Percentiles rank a stretch among this genome's conserved stretches.
Conservation (phyloP, 306 rosid genomes). For the Arachis hypogaea region DNA sequence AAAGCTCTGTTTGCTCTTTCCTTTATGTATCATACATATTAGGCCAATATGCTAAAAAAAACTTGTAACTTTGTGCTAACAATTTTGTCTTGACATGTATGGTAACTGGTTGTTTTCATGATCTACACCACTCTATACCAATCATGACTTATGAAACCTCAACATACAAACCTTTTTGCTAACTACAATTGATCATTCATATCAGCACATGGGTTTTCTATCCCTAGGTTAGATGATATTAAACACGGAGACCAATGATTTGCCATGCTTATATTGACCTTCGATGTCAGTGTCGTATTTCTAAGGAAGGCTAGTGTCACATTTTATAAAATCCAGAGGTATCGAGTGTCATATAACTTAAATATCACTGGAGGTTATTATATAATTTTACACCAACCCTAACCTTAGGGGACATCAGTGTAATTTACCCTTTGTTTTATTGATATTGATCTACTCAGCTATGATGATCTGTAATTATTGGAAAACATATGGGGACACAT, state of each 20-base stretch:
- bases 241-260: too few relatives aligned
- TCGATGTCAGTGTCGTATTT: too few relatives aligned
- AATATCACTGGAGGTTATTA: too few relatives aligned
- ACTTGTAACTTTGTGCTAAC: slow-evolving; percentile 8
- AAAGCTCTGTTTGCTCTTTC: slow-evolving; percentile 17
- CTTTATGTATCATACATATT: not conserved
- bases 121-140: slow-evolving; percentile 8
- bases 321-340: too few relatives aligned
- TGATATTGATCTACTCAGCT: not conserved
- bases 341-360: too few relatives aligned
- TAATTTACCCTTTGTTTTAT: not conserved
- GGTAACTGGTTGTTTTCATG: not conserved
- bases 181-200: not conserved
- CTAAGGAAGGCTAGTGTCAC: too few relatives aligned
- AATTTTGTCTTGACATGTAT: slow-evolving; percentile 22
- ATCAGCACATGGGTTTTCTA: not conserved
- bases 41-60: slow-evolving; percentile 24
- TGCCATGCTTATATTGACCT: too few relatives aligned
- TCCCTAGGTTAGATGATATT: not conserved
- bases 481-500: not conserved
- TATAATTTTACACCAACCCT: too few relatives aligned
- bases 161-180: not conserved
- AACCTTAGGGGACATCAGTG: too few relatives aligned
- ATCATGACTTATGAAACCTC: slow-evolving; percentile 16
- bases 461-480: not conserved